Conservation (phyloP, 768 basidiomycete species). For the Saitozyma sp. region DNA sequence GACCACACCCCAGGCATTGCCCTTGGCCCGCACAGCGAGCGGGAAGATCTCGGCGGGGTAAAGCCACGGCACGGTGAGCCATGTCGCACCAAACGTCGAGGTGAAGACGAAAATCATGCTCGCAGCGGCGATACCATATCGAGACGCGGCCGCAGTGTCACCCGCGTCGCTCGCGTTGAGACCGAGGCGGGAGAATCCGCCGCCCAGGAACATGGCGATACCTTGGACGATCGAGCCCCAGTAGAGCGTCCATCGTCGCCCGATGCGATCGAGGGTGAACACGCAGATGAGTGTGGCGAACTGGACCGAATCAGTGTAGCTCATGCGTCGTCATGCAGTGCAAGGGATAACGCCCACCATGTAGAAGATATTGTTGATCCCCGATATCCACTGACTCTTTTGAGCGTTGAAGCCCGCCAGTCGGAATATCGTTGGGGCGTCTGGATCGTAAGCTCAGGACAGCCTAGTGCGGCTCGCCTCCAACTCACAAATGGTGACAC, state of each 20-base stretch:
- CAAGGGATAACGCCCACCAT: conserved; percentile 25
- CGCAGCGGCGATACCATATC: conserved; percentile 23
- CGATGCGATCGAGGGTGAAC: conserved; percentile 30
- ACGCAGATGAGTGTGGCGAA: conserved; percentile 16
- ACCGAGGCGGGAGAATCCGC: conserved; percentile 12
- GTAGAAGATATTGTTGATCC: neutral
- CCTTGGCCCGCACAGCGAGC: conserved; percentile 19
- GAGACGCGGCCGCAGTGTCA: neutral
- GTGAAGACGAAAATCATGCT: conserved; percentile 27
- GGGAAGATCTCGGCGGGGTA: conserved; percentile 33
- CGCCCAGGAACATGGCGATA: conserved; percentile 16
- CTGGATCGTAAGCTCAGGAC: neutral
- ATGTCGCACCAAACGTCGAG: conserved; percentile 22
- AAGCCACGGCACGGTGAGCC: conserved; percentile 24
- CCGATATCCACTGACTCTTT: neutral
- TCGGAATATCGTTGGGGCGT: neutral
- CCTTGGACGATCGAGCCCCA: conserved; percentile 20
- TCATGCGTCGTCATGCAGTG: neutral
- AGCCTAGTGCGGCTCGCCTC: neutral
- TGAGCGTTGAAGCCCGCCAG: neutral
- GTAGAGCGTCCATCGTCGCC: conserved; percentile 21
- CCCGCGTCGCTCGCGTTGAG: neutral
- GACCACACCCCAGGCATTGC: conserved; percentile 15
- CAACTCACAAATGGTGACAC: neutral
- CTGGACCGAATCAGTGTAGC: neutral